phyloP scores from a whole-genome alignment of 176 grass and related monocot species.

The bread wheat (Triticum aestivum) region IWGSC_CS_RefSeq_v2.1 NC_057794.1:503363909-503364408 shows the following conservation, averaged over 20 bases:
- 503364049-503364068: no score
- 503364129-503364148: neutral
- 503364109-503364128: neutral
- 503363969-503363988: no score
- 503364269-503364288: neutral
- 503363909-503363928: neutral
- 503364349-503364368: no score
- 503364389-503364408: no score
- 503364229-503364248: neutral
- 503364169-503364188: neutral
- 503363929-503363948: neutral
- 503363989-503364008: no score
- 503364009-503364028: no score
- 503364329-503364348: no score
- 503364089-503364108: neutral
- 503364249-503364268: neutral
- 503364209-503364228: neutral
- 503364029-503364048: no score
- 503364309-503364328: no score
- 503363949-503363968: neutral
- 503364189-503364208: neutral
- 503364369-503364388: no score
- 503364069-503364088: neutral
- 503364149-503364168: neutral
- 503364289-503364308: neutral